Evolutionary conservation across 345 rosid genomes (phyloP), one percentile per base, ranked within the genome.

Genomic region (Turnera subulata): DNA sequence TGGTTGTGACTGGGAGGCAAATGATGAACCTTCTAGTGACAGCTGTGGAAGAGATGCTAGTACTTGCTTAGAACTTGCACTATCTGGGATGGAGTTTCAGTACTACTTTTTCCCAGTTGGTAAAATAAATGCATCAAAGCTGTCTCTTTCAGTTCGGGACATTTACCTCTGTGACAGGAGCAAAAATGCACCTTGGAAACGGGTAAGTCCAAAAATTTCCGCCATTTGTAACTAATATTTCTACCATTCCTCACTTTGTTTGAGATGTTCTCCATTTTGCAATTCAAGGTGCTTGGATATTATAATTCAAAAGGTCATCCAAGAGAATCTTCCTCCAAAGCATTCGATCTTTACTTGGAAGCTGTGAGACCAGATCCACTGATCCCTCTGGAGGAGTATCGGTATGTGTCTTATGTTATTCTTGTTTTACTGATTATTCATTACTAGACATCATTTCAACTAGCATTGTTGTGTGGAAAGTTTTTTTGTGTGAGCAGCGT

Each of bases 371-470:
- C 97, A 32, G 84, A 93, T 68, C 90, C 96, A 67, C 66, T 56
- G 52, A 85, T 71, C 20, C 97, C 99, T 62, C 94, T 93, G 11
- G 97, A 93, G 76, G 99, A 93, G 77, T 85, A 89, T 65, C 69
- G 99, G 99, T 89, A 70, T 63, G 59, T 47, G 21, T 60, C n/a
- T 56, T 65, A 47, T n/a, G n/a, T 50, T 56, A 24, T 33, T 6
- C 44, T 53, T 51, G n/a, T 61, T 11, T 64, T 37, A 35, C 32
- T 11, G 54, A 11, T 37, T 16, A 46, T 32, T 62, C 52, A 45
- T 44, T n/a, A n/a, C n/a, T 19, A 22, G 29, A 50, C 17, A 20
- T 59, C 46, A 37, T 24, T 23, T 48, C 17, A 37, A 0, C 43
- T 15, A 12, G n/a, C 20, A 6, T 32, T 48, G 13, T 37, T 42